A percentile compares a stretch with the other conserved stretches of the same genome.
phyloP scores from a whole-genome alignment of 768 basidiomycete genomes.

The Boletellus ananas region DNA sequence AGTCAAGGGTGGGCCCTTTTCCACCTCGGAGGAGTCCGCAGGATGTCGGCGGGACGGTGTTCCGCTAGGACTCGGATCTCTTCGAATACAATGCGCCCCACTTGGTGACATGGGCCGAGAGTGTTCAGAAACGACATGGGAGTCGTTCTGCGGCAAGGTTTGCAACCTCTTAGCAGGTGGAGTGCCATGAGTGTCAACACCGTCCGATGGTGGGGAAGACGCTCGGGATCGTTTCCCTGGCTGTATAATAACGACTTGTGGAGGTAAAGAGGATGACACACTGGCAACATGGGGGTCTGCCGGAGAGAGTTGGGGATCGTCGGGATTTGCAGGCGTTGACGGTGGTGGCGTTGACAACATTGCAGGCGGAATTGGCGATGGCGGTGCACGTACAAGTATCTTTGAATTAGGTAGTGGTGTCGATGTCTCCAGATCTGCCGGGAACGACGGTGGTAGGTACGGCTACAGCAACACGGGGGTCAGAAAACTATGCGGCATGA shows the following conservation, averaged over 20 bases:
- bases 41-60: neutral
- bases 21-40: neutral
- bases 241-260: conserved; percentile 11
- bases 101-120: conserved; percentile 6
- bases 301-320: conserved; percentile 9
- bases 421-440: conserved; percentile 49
- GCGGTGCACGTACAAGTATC: conserved; percentile 36
- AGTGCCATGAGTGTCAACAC: conserved; percentile 14
- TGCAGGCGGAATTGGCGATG: conserved; percentile 37
- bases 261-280: conserved; percentile 13
- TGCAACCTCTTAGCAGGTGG: conserved; percentile 25
- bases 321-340: conserved; percentile 18
- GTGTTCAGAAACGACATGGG: neutral
- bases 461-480: conserved; percentile 28
- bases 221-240: conserved; percentile 29
- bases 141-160: conserved; percentile 3
- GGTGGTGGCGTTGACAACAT: conserved; percentile 26
- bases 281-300: conserved; percentile 8
- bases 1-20: neutral
- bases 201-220: conserved; percentile 28
- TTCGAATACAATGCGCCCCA: conserved; percentile 2
- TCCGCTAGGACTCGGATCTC: neutral
- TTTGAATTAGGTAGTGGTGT: conserved; percentile 39
- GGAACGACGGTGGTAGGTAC: conserved; percentile 57
- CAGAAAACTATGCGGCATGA: conserved; percentile 10